A percentile compares a stretch with the other conserved stretches of the same genome.
phyloP scores from a whole-genome alignment of 73 alveolate genomes.

The Breviolum minutum region DNA sequence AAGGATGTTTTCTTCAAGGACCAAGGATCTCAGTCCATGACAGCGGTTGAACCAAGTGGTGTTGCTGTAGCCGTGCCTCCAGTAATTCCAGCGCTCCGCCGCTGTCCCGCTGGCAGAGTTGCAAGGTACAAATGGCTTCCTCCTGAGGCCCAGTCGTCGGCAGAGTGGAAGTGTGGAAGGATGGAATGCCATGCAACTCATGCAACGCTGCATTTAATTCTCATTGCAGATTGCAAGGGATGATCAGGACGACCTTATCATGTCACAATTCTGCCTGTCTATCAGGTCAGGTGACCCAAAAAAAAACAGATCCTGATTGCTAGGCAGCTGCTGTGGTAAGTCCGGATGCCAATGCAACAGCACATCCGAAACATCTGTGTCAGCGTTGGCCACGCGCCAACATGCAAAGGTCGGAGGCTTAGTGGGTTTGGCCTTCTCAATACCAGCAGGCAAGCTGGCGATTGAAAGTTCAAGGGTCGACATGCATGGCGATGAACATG shows the following conservation, averaged over 20 bases:
- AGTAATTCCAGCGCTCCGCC: constrained; percentile 20
- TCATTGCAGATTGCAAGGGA: not conserved
- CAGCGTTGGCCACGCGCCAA: constrained; percentile 31
- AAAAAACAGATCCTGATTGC: not conserved
- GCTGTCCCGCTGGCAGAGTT: constrained; percentile 14
- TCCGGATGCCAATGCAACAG: constrained; percentile 75
- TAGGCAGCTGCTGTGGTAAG: constrained; percentile 58
- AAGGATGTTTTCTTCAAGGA: not conserved
- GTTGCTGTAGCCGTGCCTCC: constrained; percentile 77
- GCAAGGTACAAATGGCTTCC: constrained; percentile 59
- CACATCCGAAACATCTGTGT: constrained; percentile 36
- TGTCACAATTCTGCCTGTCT: no score
- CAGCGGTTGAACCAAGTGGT: constrained; percentile 36
- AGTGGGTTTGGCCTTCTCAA: not conserved
- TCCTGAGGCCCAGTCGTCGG: not conserved
- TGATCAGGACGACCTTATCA: not conserved
- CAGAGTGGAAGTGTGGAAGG: not conserved
- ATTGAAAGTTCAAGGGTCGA: constrained; percentile 19
- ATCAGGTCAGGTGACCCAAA: no score
- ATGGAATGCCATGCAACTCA: not conserved
- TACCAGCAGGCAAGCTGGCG: not conserved
- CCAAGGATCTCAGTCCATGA: not conserved
- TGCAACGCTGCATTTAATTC: not conserved
- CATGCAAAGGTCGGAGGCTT: not conserved
- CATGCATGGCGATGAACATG: not conserved